Base-by-base conservation (phyloP, 345 rosid genomes). In the Acer negundo region DNA sequence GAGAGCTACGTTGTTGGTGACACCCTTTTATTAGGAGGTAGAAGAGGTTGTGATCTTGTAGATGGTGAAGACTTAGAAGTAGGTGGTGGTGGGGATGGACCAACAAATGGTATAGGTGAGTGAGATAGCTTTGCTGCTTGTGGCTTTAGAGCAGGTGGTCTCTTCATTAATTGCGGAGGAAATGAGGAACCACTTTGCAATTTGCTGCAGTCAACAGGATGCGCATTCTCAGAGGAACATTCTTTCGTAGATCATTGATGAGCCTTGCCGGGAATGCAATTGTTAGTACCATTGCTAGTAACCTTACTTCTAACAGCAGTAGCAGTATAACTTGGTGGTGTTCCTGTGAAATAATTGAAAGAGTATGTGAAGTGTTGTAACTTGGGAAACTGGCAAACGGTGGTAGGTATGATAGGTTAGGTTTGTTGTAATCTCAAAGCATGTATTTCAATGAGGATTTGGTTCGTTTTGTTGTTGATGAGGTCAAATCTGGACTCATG, bases 281-380 rank as follows among this genome's bases (percentile, higher is more conserved):
- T 92, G 70, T 78, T 72, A 35, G 85, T 79, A 0, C 90, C 87
- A 56, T 90, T 82, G 26, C 58, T 24, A 2, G 74, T 62, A 20
- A 77, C 69, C 1, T 56, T 62, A 1, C 83, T 77, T 9, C 79
- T 77, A 12, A 71, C 51, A 4, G 85, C 70, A 26, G 68, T 17
- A 2, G 90, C 90, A 22, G 87, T 72, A 40, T 94, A 92, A 23
- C 77, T 42, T 1, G 94, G 91, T 7, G 94, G 86, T 46, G 84
- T 89, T 12, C 93, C 91, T 23, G 86, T 80, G 87, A 92, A 89
- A 78, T 86, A 92, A 73, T 92, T 92, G 80, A 81, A 89, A 62
- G 91, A 81, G 73, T 81, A 90, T 7, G 90, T 92, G 69, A 90
- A 92, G 86, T 90, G 90, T 69, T 79, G 84, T 69, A 90, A 77